These are phyloP conservation scores for Myochromella boudieri DNA, from an alignment of 768 basidiomycete species.

Conservation along the genomic window DNA sequence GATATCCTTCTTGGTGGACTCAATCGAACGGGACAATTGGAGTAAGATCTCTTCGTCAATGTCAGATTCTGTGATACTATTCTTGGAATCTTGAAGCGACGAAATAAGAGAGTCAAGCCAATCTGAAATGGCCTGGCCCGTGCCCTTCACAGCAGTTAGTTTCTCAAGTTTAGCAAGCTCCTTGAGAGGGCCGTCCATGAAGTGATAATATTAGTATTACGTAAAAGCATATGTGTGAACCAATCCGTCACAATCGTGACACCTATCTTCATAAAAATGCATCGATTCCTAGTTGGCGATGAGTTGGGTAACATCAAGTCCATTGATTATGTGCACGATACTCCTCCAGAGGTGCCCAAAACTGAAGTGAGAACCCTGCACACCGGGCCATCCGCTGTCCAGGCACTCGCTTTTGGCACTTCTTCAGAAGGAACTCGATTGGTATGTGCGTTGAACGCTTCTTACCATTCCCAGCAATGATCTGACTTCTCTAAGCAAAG, in stretches of 20 bases:
- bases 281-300: conserved; percentile 74
- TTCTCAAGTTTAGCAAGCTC: conserved; percentile 79
- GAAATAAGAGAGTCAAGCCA: conserved; percentile 66
- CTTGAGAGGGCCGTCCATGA: conserved; percentile 75
- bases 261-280: conserved; percentile 41
- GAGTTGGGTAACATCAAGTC: conserved; percentile 77
- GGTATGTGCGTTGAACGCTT: conserved; percentile 30
- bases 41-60: conserved; percentile 49
- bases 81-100: conserved; percentile 56
- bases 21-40: conserved; percentile 56
- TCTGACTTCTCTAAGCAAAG: conserved; percentile 46
- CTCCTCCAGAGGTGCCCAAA: conserved; percentile 30
- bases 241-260: background rate
- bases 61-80: conserved; percentile 46
- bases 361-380: conserved; percentile 31
- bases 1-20: conserved; percentile 76
- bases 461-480: conserved; percentile 1
- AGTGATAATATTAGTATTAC: conserved; percentile 6
- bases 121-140: conserved; percentile 50
- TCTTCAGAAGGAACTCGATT: conserved; percentile 27
- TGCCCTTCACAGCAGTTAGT: conserved; percentile 54
- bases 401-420: conserved; percentile 30
- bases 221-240: conserved; percentile 3
- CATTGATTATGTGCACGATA: conserved; percentile 39
- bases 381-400: conserved; percentile 31